Percentiles rank a stretch among this genome's conserved stretches.
These are phyloP conservation scores for Paramicrosporidium saccamoebae DNA, from an alignment of 371 early-diverging fungal species.

Conservation along the genomic window DNA sequence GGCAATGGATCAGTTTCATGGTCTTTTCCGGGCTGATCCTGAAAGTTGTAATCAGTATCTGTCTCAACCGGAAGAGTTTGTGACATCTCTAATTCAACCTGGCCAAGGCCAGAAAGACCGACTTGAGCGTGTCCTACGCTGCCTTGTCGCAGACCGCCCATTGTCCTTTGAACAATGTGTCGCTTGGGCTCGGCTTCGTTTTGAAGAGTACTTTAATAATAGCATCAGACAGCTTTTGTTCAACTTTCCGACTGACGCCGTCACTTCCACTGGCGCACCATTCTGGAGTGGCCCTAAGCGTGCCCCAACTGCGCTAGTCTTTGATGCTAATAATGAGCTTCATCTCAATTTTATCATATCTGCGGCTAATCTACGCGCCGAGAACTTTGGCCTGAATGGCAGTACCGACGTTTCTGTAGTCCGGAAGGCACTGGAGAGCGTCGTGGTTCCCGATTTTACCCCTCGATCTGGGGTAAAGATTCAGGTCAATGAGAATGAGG, in stretches of 20 bases:
- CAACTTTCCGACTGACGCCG: conserved; percentile 78
- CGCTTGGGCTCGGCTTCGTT: conserved; percentile 58
- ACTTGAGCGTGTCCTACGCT: conserved; percentile 23
- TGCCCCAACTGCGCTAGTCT: conserved; percentile 52
- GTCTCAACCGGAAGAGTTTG: conserved; percentile 29
- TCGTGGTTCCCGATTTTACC: conserved; percentile 47
- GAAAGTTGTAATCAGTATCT: conserved; percentile 77
- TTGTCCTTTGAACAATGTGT: conserved; percentile 61
- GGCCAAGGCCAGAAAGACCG: conserved; percentile 28
- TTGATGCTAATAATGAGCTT: conserved; percentile 28
- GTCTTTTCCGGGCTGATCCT: conserved; percentile 57
- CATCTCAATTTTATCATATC: conserved; percentile 77
- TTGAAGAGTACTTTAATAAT: conserved; percentile 74
- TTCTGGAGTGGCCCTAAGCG: conserved; percentile 99
- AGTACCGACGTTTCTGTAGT: conserved; percentile 23
- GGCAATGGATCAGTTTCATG: conserved; percentile 93
- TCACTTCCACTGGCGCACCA: conserved; percentile 63
- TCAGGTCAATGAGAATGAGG: conserved; percentile 63
- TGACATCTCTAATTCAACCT: conserved; percentile 40
- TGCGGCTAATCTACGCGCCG: conserved; percentile 78
- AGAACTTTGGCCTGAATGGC: conserved; percentile 65
- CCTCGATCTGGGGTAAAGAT: conserved; percentile 84
- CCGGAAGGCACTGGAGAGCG: conserved; percentile 17
- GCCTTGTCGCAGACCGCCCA: conserved; percentile 36
- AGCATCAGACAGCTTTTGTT: conserved; percentile 64